Conservation (phyloP, 148 eudicot genomes). For the Silene uniflora region DNA sequence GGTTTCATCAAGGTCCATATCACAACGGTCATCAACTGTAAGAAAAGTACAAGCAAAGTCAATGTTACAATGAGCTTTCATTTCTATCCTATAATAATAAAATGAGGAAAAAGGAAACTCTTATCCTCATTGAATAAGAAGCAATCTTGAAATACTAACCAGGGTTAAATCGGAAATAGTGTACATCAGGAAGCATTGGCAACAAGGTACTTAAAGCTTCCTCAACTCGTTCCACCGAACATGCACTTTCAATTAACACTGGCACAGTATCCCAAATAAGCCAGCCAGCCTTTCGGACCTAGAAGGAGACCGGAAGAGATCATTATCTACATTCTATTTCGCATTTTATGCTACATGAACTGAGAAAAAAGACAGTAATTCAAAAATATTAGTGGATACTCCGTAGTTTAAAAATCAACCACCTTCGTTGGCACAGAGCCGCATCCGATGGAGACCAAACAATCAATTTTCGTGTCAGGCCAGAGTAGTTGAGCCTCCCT, state of each 20-base stretch:
- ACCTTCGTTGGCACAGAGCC: slow-evolving; percentile 98
- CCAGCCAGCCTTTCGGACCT: slow-evolving; percentile 96
- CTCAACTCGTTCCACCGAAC: slow-evolving; percentile 94
- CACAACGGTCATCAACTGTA: slow-evolving; percentile 98
- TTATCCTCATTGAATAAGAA: background rate
- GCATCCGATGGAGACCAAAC: slow-evolving; percentile 92
- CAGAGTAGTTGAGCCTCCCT: slow-evolving; percentile 96
- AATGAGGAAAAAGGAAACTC: background rate
- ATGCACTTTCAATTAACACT: slow-evolving; percentile 94
- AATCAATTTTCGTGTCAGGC: slow-evolving; percentile 95
- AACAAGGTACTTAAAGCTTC: slow-evolving; percentile 88
- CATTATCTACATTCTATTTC: background rate
- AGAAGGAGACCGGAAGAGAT: slow-evolving; percentile 12
- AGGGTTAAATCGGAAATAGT: slow-evolving; percentile 95
- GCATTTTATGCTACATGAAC: background rate
- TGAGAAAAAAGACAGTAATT: background rate
- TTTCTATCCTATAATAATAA: background rate
- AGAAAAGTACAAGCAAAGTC: background rate
- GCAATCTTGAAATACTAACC: slow-evolving; percentile 39
- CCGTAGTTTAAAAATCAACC: background rate
- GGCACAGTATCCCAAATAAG: slow-evolving; percentile 95
- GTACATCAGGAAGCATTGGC: slow-evolving; percentile 92
- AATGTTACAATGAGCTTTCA: slow-evolving; percentile 1
- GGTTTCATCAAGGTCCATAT: slow-evolving; percentile 97
- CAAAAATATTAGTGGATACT: background rate